Conservation (phyloP, 345 rosid species). For the Eucalyptus regnans region DNA sequence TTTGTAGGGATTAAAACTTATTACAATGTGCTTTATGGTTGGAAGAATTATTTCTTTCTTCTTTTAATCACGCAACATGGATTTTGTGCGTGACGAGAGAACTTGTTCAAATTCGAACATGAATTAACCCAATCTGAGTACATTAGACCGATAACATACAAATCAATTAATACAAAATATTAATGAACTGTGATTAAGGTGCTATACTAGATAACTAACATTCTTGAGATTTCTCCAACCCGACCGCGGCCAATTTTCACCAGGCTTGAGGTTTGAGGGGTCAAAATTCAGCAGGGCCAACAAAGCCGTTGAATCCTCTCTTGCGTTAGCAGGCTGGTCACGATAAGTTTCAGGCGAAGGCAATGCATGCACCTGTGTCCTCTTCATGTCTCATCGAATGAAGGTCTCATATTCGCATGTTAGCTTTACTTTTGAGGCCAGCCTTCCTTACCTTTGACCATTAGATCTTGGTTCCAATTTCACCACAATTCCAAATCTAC, state of each 20-base stretch:
- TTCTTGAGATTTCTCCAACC: background rate
- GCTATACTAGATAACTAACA: background rate
- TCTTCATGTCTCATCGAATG: background rate
- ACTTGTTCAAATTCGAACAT: background rate
- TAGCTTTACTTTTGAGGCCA: background rate
- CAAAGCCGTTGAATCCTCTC: background rate
- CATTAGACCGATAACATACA: background rate
- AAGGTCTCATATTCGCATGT: background rate
- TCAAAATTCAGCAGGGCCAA: background rate
- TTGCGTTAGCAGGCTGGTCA: background rate
- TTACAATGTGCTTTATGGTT: background rate
- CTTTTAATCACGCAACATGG: background rate
- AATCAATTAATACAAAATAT: background rate
- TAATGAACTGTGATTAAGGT: background rate
- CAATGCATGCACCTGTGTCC: background rate
- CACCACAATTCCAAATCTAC: background rate
- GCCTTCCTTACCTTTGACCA: background rate
- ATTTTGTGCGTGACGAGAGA: background rate
- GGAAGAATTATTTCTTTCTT: background rate
- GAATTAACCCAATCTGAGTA: background rate
- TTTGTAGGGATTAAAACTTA: background rate
- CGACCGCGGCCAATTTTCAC: background rate
- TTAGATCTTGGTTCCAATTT: background rate
- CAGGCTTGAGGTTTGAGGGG: background rate
- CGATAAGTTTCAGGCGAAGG: background rate